phyloP scores from a whole-genome alignment of 2,329 filamentous ascomycete species.

The Trichoderma endophyticum region DNA sequence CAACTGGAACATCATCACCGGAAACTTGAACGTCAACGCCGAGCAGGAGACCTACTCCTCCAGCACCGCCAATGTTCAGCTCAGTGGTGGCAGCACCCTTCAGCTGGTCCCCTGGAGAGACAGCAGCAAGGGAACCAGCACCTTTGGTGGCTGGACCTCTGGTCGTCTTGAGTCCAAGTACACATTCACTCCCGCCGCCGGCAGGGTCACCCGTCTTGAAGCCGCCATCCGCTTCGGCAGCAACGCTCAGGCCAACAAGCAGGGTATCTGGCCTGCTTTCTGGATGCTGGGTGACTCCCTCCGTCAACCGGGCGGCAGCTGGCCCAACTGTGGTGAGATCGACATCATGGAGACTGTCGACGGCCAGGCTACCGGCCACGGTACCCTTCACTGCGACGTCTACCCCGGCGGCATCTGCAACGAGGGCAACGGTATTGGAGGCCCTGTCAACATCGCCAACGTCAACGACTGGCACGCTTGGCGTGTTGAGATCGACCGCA shows the following conservation, averaged over 20 bases:
- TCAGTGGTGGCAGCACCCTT: conserved; percentile 48
- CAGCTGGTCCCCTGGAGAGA: conserved; percentile 49
- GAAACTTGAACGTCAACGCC: conserved; percentile 47
- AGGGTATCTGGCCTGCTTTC: conserved; percentile 59
- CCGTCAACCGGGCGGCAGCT: conserved; percentile 42
- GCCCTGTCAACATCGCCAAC: conserved; percentile 35
- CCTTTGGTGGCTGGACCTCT: conserved; percentile 49
- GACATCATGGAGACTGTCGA: conserved; percentile 58
- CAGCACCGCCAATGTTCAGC: conserved; percentile 46
- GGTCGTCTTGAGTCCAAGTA: conserved; percentile 51
- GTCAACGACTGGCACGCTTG: conserved; percentile 46
- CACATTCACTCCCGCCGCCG: conserved; percentile 44
- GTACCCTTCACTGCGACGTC: conserved; percentile 51
- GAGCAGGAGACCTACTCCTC: conserved; percentile 50
- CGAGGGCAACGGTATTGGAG: conserved; percentile 45
- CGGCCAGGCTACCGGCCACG: conserved; percentile 44
- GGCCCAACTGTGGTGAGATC: conserved; percentile 55
- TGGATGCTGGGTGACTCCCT: conserved; percentile 54
- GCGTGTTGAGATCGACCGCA: conserved; percentile 49
- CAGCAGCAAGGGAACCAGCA: conserved; percentile 22
- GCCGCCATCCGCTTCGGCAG: conserved; percentile 46
- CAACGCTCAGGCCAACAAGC: conserved; percentile 40
- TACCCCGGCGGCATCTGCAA: conserved; percentile 48
- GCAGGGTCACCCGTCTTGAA: conserved; percentile 46
- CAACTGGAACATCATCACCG: conserved; percentile 42